Evolutionary conservation across 768 basidiomycete species (phyloP).

Genomic region (Hortiboletus campestris): DNA sequence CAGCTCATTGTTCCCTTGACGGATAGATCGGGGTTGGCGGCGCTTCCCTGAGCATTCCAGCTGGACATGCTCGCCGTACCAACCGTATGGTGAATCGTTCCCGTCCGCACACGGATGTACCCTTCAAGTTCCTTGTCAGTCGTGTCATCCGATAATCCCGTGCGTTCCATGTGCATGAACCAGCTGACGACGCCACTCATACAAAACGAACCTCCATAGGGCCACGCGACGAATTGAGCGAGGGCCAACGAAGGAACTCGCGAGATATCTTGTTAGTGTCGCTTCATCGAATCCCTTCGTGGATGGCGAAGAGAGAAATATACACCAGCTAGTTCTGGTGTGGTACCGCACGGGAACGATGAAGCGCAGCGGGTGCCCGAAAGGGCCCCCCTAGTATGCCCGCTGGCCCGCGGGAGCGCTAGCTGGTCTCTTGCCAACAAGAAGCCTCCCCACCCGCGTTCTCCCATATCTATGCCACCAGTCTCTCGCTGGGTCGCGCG

Average conservation of each 20-base stretch:
- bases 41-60: neutral
- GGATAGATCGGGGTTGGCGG: neutral
- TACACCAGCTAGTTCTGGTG: no score
- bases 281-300: no score
- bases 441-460: no score
- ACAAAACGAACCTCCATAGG: neutral
- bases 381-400: no score
- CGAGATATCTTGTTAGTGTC: neutral
- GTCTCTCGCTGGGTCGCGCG: no score
- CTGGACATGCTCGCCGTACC: neutral
- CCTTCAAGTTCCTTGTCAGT: neutral
- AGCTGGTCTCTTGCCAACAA: no score
- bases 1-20: neutral
- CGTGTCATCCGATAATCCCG: neutral
- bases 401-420: no score
- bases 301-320: no score
- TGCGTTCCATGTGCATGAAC: neutral
- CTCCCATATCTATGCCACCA: no score
- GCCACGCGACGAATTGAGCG: neutral
- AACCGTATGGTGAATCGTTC: neutral
- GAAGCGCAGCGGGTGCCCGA: no score
- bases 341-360: no score
- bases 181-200: neutral
- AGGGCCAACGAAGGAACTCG: neutral
- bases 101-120: neutral